Base-by-base conservation (phyloP, 1,139 yeast species). In the Nakaseomyces nivariensis region DNA sequence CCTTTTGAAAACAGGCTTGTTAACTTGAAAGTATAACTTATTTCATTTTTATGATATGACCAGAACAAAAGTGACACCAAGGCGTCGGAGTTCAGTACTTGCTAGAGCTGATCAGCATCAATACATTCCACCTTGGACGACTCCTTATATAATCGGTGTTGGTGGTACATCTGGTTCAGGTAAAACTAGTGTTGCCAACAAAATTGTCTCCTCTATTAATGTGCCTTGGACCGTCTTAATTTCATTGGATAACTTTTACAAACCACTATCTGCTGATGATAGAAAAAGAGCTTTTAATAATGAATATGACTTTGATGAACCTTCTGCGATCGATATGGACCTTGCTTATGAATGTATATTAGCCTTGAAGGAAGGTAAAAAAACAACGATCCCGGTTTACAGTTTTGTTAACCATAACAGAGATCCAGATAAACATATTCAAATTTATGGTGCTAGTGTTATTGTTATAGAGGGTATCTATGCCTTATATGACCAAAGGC, bases 151-250 rank as follows among this genome's bases (percentile, higher is more conserved):
- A 48, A 90, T 92, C 55, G 98, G 97, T 5, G 79, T 92, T 22
- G 97, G 97, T 0, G 98, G 98, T 1, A 81, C 85, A 50, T 85
- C 95, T 25, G 98, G 97, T 1, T 85, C 96, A 0, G 98, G 98
- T 2, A 92, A 92, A 64, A 92, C 98, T 0, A 85, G 96, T 32
- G 86, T 92, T 27, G 94, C 97, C 0, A 82, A 88, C 47, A 78
- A 80, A 55, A 84, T 92, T 57, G 87, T 90, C 52, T 79, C 83
- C 51, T 81, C 82, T 54, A 76, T 90, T 58, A 76, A 88, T 68
- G 89, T 88, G 51, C 97, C 98, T 0, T 90, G 97, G 97, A 88
- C 97, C 0, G 90, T 92, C n/a, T 72, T 92, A 52, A 67, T 92
- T 37, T 85, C 96, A 1, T 76, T 89, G 71, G 98, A 92, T 65